A percentile compares a stretch with the other conserved stretches of the same genome.
Evolutionary conservation across 345 rosid genomes (phyloP).

Genomic region (Salix purpurea): DNA sequence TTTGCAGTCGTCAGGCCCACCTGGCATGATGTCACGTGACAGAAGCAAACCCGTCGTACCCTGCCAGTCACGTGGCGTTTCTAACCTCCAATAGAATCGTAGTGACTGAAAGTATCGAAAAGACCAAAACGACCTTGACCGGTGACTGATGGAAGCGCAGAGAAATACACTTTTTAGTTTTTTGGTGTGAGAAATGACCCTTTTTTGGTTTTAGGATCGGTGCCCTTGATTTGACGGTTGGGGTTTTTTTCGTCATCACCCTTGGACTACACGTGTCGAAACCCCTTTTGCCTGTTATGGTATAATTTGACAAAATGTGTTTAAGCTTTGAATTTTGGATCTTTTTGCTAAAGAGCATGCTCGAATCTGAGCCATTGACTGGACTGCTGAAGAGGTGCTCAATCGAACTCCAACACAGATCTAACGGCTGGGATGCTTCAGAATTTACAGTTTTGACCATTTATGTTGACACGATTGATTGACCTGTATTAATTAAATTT

Average conservation of each 20-base stretch:
- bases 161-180: neutral
- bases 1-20: conserved; percentile 2
- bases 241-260: conserved; percentile 9
- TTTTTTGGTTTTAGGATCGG: conserved; percentile 1
- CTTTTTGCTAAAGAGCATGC: neutral
- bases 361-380: conserved; percentile 5
- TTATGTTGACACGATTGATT: no score
- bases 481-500: no score
- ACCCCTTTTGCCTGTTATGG: neutral
- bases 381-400: neutral
- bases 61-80: conserved; percentile 23
- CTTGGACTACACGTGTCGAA: neutral
- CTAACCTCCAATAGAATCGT: neutral
- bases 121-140: conserved; percentile 21
- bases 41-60: conserved; percentile 12
- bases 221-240: conserved; percentile 28
- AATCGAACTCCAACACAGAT: neutral
- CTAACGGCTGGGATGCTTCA: conserved; percentile 21
- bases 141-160: neutral
- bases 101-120: neutral
- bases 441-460: neutral
- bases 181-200: neutral
- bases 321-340: neutral
- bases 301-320: conserved; percentile 11
- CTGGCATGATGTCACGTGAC: conserved; percentile 33